Conservation (phyloP, 1,284 basidiomycete genomes). For the Moesziomyces aphidis region DNA sequence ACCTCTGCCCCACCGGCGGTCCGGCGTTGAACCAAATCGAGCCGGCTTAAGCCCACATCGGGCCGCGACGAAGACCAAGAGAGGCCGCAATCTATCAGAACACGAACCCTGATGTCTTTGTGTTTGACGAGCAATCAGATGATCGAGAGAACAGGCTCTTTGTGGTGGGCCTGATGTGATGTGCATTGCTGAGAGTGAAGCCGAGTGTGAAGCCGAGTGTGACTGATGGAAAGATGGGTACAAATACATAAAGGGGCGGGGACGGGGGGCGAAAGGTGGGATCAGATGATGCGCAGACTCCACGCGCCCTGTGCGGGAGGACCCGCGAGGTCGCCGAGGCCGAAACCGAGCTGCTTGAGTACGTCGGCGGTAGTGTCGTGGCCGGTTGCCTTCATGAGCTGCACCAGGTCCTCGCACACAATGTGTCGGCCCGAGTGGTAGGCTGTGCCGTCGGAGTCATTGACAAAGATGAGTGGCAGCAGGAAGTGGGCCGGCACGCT, state of each 20-base stretch:
- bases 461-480: constrained; percentile 64
- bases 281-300: constrained; percentile 52
- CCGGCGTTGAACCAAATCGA: constrained; percentile 16
- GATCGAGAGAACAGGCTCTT: neutral
- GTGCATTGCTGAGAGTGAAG: neutral
- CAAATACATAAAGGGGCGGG: neutral
- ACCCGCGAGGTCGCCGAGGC: constrained; percentile 42
- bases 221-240: neutral
- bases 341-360: constrained; percentile 53
- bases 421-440: constrained; percentile 61
- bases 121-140: neutral
- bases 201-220: too few relatives aligned
- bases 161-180: neutral
- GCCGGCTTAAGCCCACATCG: constrained; percentile 12
- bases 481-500: constrained; percentile 28
- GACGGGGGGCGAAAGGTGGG: neutral
- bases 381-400: constrained; percentile 54
- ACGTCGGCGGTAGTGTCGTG: constrained; percentile 48
- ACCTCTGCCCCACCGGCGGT: constrained; percentile 30
- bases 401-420: constrained; percentile 53
- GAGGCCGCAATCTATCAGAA: too few relatives aligned
- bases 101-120: too few relatives aligned
- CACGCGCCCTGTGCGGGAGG: constrained; percentile 46
- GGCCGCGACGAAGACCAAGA: constrained; percentile 2
- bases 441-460: constrained; percentile 58